A percentile compares a stretch with the other conserved stretches of the same genome.
Evolutionary conservation across 768 basidiomycete genomes (phyloP).

Genomic region (Leccinum sublutescens): DNA sequence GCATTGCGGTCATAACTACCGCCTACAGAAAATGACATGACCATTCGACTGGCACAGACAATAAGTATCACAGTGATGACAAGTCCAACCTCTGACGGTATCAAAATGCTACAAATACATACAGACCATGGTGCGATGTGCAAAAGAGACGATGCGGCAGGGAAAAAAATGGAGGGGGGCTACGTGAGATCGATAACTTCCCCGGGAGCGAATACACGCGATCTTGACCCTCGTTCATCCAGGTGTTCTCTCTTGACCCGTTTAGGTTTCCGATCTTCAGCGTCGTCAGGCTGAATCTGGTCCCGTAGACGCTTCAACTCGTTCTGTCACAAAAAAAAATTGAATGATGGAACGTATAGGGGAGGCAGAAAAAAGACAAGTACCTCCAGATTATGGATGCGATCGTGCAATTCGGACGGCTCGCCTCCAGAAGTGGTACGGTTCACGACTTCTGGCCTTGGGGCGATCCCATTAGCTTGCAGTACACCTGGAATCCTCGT

Average conservation of each 20-base stretch:
- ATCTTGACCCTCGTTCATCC: background rate
- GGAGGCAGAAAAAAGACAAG: background rate
- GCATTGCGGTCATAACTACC: background rate
- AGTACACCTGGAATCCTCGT: conserved; percentile 12
- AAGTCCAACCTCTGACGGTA: too few relatives aligned
- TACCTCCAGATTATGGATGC: conserved; percentile 12
- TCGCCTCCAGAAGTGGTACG: too few relatives aligned
- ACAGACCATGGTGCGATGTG: too few relatives aligned
- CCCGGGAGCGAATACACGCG: background rate
- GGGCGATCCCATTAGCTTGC: conserved; percentile 21
- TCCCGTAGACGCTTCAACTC: conserved; percentile 18
- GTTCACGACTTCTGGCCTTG: background rate
- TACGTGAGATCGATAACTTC: conserved; percentile 24
- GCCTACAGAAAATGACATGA: background rate
- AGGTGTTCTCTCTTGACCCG: conserved; percentile 13
- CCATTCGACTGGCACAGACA: too few relatives aligned
- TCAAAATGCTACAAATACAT: too few relatives aligned
- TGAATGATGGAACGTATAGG: background rate
- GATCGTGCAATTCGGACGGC: background rate
- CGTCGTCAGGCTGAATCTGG: background rate
- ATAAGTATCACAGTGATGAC: too few relatives aligned
- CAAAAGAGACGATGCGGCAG: too few relatives aligned
- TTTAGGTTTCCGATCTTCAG: conserved; percentile 14
- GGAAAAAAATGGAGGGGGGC: background rate
- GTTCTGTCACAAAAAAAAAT: background rate